Percentiles rank a stretch among this genome's conserved stretches.
Evolutionary conservation across 139 green algal genomes (phyloP).

Genomic region (Nannochloris sp.): DNA sequence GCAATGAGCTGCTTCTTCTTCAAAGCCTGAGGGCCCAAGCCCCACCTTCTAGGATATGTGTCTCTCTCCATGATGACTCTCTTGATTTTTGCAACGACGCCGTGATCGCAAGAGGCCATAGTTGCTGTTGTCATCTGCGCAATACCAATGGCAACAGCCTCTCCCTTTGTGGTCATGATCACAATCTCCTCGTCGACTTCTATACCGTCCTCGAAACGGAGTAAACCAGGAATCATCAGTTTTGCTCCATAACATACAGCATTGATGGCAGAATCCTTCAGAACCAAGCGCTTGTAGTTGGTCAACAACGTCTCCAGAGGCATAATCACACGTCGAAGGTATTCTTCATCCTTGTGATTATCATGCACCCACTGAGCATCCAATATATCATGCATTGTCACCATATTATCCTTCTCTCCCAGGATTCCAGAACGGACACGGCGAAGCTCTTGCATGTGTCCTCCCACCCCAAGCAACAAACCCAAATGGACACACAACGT

Average conservation of each 20-base stretch:
- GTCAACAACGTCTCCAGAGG: conserved; percentile 91
- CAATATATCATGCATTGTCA: conserved; percentile 99
- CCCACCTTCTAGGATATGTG: conserved; percentile 95
- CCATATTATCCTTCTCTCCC: conserved; percentile 95
- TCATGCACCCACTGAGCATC: conserved; percentile 91
- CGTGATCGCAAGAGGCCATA: conserved; percentile 93
- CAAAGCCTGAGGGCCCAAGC: conserved; percentile 84
- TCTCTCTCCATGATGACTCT: conserved; percentile 98
- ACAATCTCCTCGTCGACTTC: conserved; percentile 95
- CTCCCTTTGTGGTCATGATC: conserved; percentile 98
- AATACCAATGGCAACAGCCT: conserved; percentile 90
- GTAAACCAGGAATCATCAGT: conserved; percentile 94
- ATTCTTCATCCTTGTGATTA: conserved; percentile 85
- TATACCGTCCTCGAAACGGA: conserved; percentile 79
- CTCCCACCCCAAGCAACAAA: conserved; percentile 89
- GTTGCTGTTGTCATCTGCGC: conserved; percentile 93
- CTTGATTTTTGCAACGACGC: conserved; percentile 94
- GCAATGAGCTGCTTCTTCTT: conserved; percentile 97
- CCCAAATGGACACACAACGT: conserved; percentile 97
- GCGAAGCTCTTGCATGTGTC: conserved; percentile 96
- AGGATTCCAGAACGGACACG: conserved; percentile 90
- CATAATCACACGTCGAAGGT: conserved; percentile 89
- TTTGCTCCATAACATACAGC: conserved; percentile 99
- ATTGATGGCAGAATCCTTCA: conserved; percentile 97
- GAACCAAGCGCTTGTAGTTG: conserved; percentile 90